A percentile compares a stretch with the other conserved stretches of the same genome.
Conservation (phyloP, 495 filamentous ascomycete genomes). For the Hypoxylon intermedium region DNA sequence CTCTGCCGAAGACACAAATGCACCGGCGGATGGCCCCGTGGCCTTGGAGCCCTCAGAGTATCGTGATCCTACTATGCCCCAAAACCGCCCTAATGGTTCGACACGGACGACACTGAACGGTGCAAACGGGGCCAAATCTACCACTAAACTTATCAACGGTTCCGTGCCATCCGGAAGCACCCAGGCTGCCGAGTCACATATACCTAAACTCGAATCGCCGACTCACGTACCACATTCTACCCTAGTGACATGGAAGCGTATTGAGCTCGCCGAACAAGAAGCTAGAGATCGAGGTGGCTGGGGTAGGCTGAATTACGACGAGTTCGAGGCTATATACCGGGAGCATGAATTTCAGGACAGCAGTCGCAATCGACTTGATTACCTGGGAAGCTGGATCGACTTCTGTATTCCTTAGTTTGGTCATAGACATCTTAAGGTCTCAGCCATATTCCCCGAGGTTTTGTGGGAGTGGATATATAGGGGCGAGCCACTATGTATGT, state of each 20-base stretch:
- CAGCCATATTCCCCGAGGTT: too few relatives aligned
- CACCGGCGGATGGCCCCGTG: not conserved
- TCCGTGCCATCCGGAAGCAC: not conserved
- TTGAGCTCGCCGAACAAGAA: constrained; percentile 70
- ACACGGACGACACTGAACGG: constrained; percentile 6
- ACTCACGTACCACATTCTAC: constrained; percentile 40
- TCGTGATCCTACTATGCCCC: constrained; percentile 74
- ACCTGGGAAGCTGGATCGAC: constrained; percentile 86
- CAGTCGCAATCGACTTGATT: constrained; percentile 65
- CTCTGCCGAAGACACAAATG: not conserved
- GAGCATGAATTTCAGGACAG: constrained; percentile 61
- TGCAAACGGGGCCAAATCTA: not conserved
- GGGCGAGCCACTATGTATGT: too few relatives aligned
- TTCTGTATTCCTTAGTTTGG: constrained; percentile 64
- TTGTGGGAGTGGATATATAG: too few relatives aligned
- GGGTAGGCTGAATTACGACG: constrained; percentile 71
- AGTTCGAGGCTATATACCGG: constrained; percentile 76
- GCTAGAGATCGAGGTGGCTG: constrained; percentile 73
- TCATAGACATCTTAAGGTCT: not conserved
- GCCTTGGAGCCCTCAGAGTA: constrained; percentile 24
- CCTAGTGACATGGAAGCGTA: constrained; percentile 58
- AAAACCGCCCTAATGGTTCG: constrained; percentile 65
- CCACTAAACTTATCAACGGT: not conserved
- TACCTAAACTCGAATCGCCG: constrained; percentile 8
- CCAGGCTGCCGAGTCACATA: constrained; percentile 5